A percentile compares a stretch with the other conserved stretches of the same genome.
Conservation (phyloP, 192 early-diverging fungal genomes). For the Jimgerdemannia lactiflua region DNA sequence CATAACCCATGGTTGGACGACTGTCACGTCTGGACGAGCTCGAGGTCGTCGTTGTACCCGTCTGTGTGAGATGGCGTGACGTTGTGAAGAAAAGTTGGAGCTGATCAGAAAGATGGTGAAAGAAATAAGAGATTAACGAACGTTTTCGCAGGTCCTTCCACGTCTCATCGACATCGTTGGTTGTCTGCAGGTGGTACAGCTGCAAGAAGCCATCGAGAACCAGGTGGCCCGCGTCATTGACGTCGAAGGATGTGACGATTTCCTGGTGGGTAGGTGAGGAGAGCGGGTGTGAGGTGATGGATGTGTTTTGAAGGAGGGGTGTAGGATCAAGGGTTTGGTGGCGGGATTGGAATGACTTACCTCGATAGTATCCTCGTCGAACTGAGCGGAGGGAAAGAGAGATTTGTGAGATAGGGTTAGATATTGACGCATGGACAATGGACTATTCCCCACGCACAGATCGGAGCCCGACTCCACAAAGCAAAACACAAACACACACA, state of each 20-base stretch:
- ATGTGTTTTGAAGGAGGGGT: neutral
- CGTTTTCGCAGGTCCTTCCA: conserved; percentile 71
- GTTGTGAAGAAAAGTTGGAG: neutral
- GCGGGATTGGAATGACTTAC: neutral
- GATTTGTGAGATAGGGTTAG: neutral
- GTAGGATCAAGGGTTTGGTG: neutral
- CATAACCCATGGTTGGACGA: neutral
- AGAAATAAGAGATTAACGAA: conserved; percentile 4
- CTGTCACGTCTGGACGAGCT: neutral
- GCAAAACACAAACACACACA: conserved; percentile 13
- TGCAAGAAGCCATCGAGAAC: conserved; percentile 74
- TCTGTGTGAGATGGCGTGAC: neutral
- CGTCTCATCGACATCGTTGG: conserved; percentile 67
- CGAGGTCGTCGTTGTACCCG: neutral
- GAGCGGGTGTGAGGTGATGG: conserved; percentile 11
- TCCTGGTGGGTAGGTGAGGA: conserved; percentile 45
- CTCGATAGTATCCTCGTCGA: conserved; percentile 12
- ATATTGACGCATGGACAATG: neutral
- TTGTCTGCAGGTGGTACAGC: conserved; percentile 74
- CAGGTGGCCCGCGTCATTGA: conserved; percentile 57
- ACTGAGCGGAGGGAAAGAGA: conserved; percentile 6
- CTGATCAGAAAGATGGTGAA: neutral
- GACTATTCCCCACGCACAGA: neutral
- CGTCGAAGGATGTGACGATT: conserved; percentile 64
- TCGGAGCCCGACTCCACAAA: neutral